phyloP scores from a whole-genome alignment of 78 protist genomes.

The Dictyostelium purpureum region DNA sequence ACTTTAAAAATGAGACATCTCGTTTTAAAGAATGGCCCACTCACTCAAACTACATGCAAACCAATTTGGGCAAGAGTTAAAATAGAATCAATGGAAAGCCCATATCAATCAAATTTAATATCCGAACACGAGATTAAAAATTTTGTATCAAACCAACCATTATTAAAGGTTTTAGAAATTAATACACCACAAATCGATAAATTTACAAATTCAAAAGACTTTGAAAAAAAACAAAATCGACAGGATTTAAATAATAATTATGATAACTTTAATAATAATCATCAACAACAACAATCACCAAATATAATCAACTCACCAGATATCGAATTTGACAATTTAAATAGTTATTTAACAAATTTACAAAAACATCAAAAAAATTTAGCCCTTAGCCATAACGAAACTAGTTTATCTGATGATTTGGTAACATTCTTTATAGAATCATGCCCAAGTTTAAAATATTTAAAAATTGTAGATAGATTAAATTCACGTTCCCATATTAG shows the following conservation, averaged over 20 bases:
- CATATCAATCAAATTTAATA: constrained; percentile 7
- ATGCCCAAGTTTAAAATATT: constrained; percentile 19
- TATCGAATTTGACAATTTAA: background rate
- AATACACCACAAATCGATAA: constrained; percentile 33
- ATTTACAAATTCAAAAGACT: constrained; percentile 6
- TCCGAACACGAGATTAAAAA: constrained; percentile 35
- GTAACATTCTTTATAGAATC: background rate
- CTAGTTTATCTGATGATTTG: constrained; percentile 37
- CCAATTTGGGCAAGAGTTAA: constrained; percentile 62
- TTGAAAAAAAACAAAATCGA: background rate
- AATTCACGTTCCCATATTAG: constrained; percentile 7
- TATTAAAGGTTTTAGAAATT: constrained; percentile 51
- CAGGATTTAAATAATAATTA: background rate
- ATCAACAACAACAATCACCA: background rate
- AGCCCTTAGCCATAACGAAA: background rate
- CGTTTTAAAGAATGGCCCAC: constrained; percentile 52
- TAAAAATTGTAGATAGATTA: constrained; percentile 19
- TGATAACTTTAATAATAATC: background rate
- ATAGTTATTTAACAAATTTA: constrained; percentile 9
- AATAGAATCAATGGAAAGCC: constrained; percentile 9
- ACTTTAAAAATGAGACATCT: constrained; percentile 32
- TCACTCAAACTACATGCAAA: constrained; percentile 14
- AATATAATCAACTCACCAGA: background rate
- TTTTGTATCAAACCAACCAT: constrained; percentile 20
- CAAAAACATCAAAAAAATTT: constrained; percentile 4